Percentiles rank a stretch among this genome's conserved stretches.
Conservation (phyloP, 257 asterid genomes). For the Solanum ahanhuiri region DNA sequence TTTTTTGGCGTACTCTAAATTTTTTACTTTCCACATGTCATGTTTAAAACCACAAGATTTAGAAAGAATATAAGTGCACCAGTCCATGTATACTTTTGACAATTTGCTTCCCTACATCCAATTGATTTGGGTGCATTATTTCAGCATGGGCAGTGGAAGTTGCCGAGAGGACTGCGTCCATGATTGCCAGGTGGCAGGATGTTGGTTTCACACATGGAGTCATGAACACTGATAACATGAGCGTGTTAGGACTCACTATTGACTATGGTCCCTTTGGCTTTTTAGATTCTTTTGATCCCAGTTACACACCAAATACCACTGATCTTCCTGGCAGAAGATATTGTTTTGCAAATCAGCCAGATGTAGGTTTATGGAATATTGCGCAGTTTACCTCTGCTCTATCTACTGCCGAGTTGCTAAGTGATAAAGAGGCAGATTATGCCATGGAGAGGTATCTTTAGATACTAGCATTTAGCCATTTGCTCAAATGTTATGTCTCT, state of each 20-base stretch:
- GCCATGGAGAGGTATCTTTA: slow-evolving; percentile 72
- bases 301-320: slow-evolving; percentile 94
- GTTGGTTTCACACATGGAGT: slow-evolving; percentile 99
- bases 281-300: slow-evolving; percentile 95
- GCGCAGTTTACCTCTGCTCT: slow-evolving; percentile 71
- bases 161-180: slow-evolving; percentile 87
- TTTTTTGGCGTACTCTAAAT: not conserved
- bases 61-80: not conserved
- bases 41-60: not conserved
- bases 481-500: not conserved
- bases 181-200: slow-evolving; percentile 93
- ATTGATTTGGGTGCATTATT: not conserved
- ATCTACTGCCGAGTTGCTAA: slow-evolving; percentile 63
- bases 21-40: not conserved
- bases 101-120: not conserved
- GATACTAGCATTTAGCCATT: not conserved
- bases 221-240: slow-evolving; percentile 96
- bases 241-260: slow-evolving; percentile 82
- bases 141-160: slow-evolving; percentile 99
- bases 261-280: slow-evolving; percentile 98
- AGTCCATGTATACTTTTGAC: not conserved
- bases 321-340: slow-evolving; percentile 99
- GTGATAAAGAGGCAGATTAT: slow-evolving; percentile 67
- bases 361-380: slow-evolving; percentile 92
- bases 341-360: slow-evolving; percentile 97